Base-by-base conservation (phyloP, 2,329 filamentous ascomycete genomes). In the Hypoxylon sp. region DNA sequence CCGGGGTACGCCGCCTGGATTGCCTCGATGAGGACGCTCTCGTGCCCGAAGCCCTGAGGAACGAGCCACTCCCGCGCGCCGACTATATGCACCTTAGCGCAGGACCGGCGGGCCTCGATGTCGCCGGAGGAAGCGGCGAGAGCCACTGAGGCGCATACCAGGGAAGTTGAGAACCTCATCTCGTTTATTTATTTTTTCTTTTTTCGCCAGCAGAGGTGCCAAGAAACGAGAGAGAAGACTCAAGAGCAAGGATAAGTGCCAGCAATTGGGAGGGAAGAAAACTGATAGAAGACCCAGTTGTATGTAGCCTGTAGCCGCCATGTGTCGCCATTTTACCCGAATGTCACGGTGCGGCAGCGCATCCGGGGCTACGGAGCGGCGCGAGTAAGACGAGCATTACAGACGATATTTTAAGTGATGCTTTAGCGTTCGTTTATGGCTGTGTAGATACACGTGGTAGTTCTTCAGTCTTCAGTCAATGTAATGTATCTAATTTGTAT, bases 11-110 rank as follows among this genome's bases (percentile, higher is more conserved):
- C 77, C 20, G 69, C 69, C 6, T 79, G 72, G 43, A 85, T 76
- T 17, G 78, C 64, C 70, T 84, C 79, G 53, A 85, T 81, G 11
- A 85, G 80, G 0, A 75, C 76, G 39, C 72, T 75, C 32, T 80
- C 72, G 0, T 79, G 77, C 26, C 83, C 82, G 63, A 79, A 85
- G 4, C 82, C 82, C 6, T 77, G 67, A 1, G 80, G 59, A 6
- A 70, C 82, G 0, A 80, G 83, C 4, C 82, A 85, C 71, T 84
- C 82, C 26, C 82, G 79, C 4, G 83, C 83, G 19, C 82, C 83
- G 58, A 84, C 84, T 58, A 84, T 73, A 64, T 84, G 82, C 49
- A 85, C 74, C 13, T 71, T 64, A 2, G 82, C 82, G 68, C 82
- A 85, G 54, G 69, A 72, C 60, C 75, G 72, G 24, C 75, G 74